A percentile compares a stretch with the other conserved stretches of the same genome.
Evolutionary conservation across 805 yeast species (phyloP).

Genomic region (Wickerhamiella occidentalis): DNA sequence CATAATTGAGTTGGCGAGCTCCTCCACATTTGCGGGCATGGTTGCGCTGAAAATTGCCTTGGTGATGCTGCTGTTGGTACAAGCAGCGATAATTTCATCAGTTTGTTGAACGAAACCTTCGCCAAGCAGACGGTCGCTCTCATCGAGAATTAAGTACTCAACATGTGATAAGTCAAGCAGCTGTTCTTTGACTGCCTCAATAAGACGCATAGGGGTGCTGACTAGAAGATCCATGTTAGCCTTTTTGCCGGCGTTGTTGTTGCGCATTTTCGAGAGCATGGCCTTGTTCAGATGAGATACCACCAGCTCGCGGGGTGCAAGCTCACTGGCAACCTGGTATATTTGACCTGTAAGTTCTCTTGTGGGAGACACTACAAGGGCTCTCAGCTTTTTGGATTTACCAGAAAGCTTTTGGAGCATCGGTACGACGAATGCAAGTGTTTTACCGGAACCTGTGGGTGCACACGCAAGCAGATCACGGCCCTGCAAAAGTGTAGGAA

Average conservation of each 20-base stretch:
- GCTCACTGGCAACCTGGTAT: slow-evolving; percentile 48
- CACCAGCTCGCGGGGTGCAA: slow-evolving; percentile 44
- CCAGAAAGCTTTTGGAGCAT: slow-evolving; percentile 43
- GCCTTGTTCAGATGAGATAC: slow-evolving; percentile 61
- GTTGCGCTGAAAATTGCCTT: slow-evolving; percentile 92
- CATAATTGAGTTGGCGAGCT: slow-evolving; percentile 77
- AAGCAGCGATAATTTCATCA: slow-evolving; percentile 61
- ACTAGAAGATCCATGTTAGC: slow-evolving; percentile 68
- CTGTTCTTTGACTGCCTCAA: slow-evolving; percentile 58
- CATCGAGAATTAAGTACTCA: slow-evolving; percentile 77
- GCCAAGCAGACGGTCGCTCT: slow-evolving; percentile 90
- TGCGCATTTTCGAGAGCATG: slow-evolving; percentile 49
- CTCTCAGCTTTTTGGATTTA: slow-evolving; percentile 29
- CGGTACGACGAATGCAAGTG: slow-evolving; percentile 81
- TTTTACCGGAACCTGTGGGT: slow-evolving; percentile 97
- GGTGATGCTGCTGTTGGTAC: slow-evolving; percentile 36
- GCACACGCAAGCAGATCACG: slow-evolving; percentile 88
- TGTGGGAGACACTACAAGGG: slow-evolving; percentile 83
- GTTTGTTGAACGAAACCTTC: slow-evolving; percentile 79
- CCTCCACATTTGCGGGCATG: slow-evolving; percentile 85
- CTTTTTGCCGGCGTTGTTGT: slow-evolving; percentile 41
- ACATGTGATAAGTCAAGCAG: slow-evolving; percentile 50
- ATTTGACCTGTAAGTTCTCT: slow-evolving; percentile 88
- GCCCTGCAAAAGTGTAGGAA: slow-evolving; percentile 56
- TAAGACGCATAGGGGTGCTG: slow-evolving; percentile 78